Conservation (phyloP, 176 grass and related monocot species). For the Oryza glumipatula region DNA sequence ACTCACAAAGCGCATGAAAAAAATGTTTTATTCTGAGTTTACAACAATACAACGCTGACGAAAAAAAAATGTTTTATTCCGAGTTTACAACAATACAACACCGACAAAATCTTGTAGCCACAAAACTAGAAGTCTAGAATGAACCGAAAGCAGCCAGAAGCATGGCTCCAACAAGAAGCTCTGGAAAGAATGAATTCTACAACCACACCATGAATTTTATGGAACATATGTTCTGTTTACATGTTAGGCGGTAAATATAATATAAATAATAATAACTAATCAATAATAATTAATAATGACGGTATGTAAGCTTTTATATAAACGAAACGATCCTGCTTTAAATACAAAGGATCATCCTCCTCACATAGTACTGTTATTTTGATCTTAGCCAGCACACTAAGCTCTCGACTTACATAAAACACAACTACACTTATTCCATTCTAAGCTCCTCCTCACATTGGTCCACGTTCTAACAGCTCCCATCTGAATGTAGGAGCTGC, state of each 20-base stretch:
- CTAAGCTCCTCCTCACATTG: constrained; percentile 48
- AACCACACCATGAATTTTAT: constrained; percentile 25
- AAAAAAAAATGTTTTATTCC: background rate
- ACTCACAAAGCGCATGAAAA: background rate
- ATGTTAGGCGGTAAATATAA: constrained; percentile 41
- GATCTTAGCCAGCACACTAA: constrained; percentile 40
- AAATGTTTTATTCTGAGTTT: constrained; percentile 19
- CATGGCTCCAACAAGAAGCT: background rate
- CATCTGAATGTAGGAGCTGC: constrained; percentile 81
- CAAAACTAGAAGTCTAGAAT: background rate
- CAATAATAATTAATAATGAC: constrained; percentile 24
- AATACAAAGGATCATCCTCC: constrained; percentile 34
- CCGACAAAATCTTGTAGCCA: background rate
- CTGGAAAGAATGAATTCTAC: constrained; percentile 16
- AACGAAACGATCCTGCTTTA: constrained; percentile 36
- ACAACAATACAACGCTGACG: background rate
- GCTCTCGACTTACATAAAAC: constrained; percentile 37
- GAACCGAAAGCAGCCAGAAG: background rate
- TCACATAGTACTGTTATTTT: constrained; percentile 25
- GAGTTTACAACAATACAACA: background rate
- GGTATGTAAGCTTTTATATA: constrained; percentile 41
- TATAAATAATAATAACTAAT: constrained; percentile 2
- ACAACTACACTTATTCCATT: constrained; percentile 39
- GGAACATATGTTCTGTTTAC: background rate
- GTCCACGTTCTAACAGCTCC: constrained; percentile 75